Evolutionary conservation across 768 basidiomycete genomes (phyloP).

Genomic region (Psilocybe sp.): DNA sequence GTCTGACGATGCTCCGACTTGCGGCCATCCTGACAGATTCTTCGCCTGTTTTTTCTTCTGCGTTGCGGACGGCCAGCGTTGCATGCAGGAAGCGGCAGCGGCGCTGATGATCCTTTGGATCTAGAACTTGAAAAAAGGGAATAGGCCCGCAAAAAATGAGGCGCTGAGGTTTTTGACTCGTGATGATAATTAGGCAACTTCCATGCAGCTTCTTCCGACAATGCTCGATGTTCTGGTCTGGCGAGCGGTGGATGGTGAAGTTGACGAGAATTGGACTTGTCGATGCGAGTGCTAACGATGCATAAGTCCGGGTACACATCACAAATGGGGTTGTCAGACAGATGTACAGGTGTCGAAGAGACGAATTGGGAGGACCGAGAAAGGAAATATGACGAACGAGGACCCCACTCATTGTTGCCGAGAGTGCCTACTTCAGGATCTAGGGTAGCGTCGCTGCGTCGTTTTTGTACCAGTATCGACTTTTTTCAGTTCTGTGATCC

Average conservation of each 20-base stretch:
- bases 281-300: slow-evolving; percentile 38
- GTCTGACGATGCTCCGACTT: slow-evolving; percentile 54
- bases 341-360: too few relatives aligned
- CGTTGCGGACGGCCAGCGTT: slow-evolving; percentile 51
- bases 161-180: too few relatives aligned
- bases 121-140: too few relatives aligned
- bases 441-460: too few relatives aligned
- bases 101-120: slow-evolving; percentile 49
- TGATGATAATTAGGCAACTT: too few relatives aligned
- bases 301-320: background rate
- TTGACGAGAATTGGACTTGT: slow-evolving; percentile 66
- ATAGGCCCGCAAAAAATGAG: too few relatives aligned
- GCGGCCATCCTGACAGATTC: slow-evolving; percentile 39
- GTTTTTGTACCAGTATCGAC: too few relatives aligned
- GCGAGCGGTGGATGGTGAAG: slow-evolving; percentile 70
- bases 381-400: background rate
- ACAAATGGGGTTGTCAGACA: too few relatives aligned
- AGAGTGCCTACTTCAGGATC: slow-evolving; percentile 16
- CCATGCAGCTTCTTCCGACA: slow-evolving; percentile 59
- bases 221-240: slow-evolving; percentile 72
- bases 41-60: slow-evolving; percentile 56
- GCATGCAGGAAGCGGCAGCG: slow-evolving; percentile 44
- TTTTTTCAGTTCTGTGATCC: too few relatives aligned
- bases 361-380: too few relatives aligned
- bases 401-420: slow-evolving; percentile 7